Evolutionary conservation across 2,329 filamentous ascomycete genomes (phyloP), one percentile per base, ranked within the genome.

Genomic region (Blumeriella jaapii): DNA sequence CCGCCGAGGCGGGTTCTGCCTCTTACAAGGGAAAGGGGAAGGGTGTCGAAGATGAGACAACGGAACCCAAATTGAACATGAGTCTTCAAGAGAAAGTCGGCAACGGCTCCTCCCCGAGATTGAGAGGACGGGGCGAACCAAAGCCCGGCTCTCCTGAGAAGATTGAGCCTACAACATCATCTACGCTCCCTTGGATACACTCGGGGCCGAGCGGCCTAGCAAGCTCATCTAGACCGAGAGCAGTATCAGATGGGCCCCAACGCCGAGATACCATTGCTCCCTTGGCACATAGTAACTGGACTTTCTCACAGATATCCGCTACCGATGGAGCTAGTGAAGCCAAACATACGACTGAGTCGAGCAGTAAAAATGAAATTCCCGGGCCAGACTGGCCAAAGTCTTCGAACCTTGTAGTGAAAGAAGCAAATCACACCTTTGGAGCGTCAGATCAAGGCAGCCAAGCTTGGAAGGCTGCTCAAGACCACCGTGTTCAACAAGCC

Each of bases 211-310:
- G 17, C 23, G 12, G 17, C 9, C 4, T 23, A 23, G 28, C 38
- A 12, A 34, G 25, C 24, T 29, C 24, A 29, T 42, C 41, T 17
- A 38, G 72, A 23, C 69, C 67, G 12, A 61, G 74, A 27, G 63
- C 74, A 17, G 60, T 64, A 31, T 77, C 74, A 0, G 74, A 77
- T 47, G 72, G 72, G 0, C 69, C 69, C 3, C 60, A 59, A 27
- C 50, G 55, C 5, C 59, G 58, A 3, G 56, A 61, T 6, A 55
- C 55, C 2, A 57, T 66, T 34, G 68, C 73, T 32, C 67, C 68
- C 0, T 52, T 78, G 11, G 72, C 64, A 1, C 71, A 71, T 50
- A 75, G 75, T 42, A 77, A 59, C 45, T 79, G 74, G 74, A 66
- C 65, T 0, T 78, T 77, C 45, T 59, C 61, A 3, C 57, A 57